Evolutionary conservation across 768 basidiomycete genomes (phyloP).

Genomic region (Suillus subaureus): DNA sequence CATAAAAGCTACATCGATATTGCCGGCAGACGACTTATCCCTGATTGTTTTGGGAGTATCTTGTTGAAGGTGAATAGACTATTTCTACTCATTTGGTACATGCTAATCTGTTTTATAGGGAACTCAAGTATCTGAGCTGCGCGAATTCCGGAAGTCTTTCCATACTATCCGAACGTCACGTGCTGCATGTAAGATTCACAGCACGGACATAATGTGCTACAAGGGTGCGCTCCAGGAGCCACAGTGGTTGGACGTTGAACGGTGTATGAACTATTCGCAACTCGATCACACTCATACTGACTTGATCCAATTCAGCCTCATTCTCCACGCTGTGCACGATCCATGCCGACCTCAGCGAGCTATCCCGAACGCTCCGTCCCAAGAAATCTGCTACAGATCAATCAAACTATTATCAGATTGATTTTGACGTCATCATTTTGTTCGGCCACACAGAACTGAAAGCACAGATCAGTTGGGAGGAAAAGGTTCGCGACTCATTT

Average conservation of each 20-base stretch:
- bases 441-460: constrained; percentile 44
- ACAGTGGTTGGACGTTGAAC: constrained; percentile 13
- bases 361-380: constrained; percentile 6
- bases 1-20: too few species aligned
- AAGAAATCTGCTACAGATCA: background rate
- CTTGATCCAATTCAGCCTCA: constrained; percentile 8
- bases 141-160: constrained; percentile 11
- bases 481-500: constrained; percentile 29
- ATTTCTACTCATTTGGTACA: constrained; percentile 1
- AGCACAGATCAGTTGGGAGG: constrained; percentile 41
- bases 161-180: background rate
- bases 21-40: constrained; percentile 18
- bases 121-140: constrained; percentile 12
- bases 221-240: constrained; percentile 10
- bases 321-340: constrained; percentile 10
- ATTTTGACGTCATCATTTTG: constrained; percentile 35
- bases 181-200: background rate
- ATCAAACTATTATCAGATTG: constrained; percentile 22
- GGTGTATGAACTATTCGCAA: background rate
- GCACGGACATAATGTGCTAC: constrained; percentile 5
- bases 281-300: background rate
- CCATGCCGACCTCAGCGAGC: constrained; percentile 9
- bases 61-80: constrained; percentile 34
- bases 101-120: constrained; percentile 24
- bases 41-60: constrained; percentile 40